Base-by-base conservation (phyloP, 345 rosid species). In the Salix arbutifolia region DNA sequence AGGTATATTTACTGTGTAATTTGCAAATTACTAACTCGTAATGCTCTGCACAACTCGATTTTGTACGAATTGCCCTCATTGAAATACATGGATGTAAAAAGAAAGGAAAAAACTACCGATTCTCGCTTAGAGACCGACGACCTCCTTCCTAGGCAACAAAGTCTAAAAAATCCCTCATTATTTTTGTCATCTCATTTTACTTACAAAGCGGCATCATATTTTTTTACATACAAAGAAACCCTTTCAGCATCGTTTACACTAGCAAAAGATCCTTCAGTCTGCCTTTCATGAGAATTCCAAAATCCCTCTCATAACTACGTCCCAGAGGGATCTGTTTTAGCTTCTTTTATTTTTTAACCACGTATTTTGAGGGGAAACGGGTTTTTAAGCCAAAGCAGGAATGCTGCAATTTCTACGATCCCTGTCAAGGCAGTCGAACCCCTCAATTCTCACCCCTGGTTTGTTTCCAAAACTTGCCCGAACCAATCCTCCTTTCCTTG, bases 371-470 rank as follows among this genome's bases (percentile, higher is more conserved):
- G 60, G 82, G 28, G 8, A 13, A n/a, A 56, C 62, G 26, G 65
- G 76, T 46, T 68, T 74, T 84, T 84, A 93, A 3, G 99, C 99
- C 88, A 85, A 79, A 21, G 99, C 87, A 19, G 97, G 88, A 84
- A 95, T 87, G 70, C 99, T 86, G 78, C 97, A 87, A 75, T 84
- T 89, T 62, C 86, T 77, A 50, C 92, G 69, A 85, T 90, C 93
- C 91, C 99, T 90, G 80, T 94, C 92, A 1, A 90, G 95, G 83
- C 98, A 95, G 85, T 95, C 95, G 18, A 95, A 95, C 65, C 99
- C 99, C 82, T 93, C 99, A 0, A 95, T 79, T 68, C 97, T 86
- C 85, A 93, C 94, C 1, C 83, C 87, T 17, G 99, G 99, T 64
- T 87, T 93, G 91, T 81, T 88, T 58, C 95, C 95, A 79, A 92